Conservation (phyloP, 140 eudicot species). For the Oenanthe javanica region DNA sequence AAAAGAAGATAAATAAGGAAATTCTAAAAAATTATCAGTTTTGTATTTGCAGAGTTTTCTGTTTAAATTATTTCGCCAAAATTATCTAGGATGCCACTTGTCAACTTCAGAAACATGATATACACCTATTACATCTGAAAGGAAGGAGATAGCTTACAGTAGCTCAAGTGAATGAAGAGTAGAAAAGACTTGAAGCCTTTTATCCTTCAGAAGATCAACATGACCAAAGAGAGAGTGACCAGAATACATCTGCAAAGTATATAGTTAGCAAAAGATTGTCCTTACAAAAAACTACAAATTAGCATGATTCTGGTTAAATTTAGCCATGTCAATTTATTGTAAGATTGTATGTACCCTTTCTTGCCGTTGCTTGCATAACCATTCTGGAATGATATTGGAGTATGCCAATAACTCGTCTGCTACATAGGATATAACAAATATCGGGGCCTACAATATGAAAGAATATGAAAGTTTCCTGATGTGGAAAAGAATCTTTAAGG, state of each 20-base stretch:
- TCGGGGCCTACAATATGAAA: conserved; percentile 55
- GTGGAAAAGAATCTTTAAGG: not conserved
- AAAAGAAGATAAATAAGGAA: not conserved
- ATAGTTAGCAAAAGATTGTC: not conserved
- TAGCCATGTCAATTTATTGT: not conserved
- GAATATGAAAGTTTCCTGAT: not conserved
- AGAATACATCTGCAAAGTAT: conserved; percentile 53
- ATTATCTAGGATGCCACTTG: not conserved
- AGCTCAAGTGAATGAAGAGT: conserved; percentile 51
- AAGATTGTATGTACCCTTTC: conserved; percentile 42
- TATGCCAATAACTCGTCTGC: conserved; percentile 73
- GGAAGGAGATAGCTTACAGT: conserved; percentile 40
- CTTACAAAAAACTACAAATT: not conserved
- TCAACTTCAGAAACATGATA: not conserved
- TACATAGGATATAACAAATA: conserved; percentile 69
- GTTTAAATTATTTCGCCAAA: not conserved
- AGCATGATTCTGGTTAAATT: not conserved
- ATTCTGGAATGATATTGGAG: conserved; percentile 70
- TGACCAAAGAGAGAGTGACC: conserved; percentile 65
- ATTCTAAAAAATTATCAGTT: not conserved
- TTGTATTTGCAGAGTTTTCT: not conserved
- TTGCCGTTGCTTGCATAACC: conserved; percentile 72
- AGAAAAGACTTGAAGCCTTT: conserved; percentile 61
- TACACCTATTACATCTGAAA: not conserved
- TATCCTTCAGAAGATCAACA: conserved; percentile 54